Conservation (phyloP, 495 filamentous ascomycete genomes). For the Penicillium waksmanii region DNA sequence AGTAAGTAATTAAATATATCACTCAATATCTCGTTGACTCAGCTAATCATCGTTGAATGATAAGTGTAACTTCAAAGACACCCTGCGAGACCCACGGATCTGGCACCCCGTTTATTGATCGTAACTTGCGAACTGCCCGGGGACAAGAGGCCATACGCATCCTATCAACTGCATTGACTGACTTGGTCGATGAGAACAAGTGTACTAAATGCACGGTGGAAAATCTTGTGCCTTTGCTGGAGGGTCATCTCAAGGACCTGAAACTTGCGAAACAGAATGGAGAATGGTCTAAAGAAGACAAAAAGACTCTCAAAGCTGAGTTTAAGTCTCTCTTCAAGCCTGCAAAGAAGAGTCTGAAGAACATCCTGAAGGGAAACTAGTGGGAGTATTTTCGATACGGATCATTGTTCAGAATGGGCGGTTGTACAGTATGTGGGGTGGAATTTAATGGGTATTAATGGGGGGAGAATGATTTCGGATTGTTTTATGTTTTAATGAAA, state of each 20-base stretch:
- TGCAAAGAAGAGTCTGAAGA: slow-evolving; percentile 21
- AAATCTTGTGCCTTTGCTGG: slow-evolving; percentile 14
- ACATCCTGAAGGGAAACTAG: slow-evolving; percentile 16
- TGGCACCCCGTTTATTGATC: slow-evolving; percentile 17
- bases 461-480: too few species aligned
- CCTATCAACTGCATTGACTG: slow-evolving; percentile 14
- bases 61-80: slow-evolving; percentile 8
- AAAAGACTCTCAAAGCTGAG: slow-evolving; percentile 25
- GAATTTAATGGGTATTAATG: too few species aligned
- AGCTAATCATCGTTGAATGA: background rate
- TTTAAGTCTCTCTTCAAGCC: slow-evolving; percentile 17
- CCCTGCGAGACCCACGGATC: slow-evolving; percentile 16
- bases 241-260: slow-evolving; percentile 17
- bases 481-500: too few species aligned
- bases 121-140: slow-evolving; percentile 14
- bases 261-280: slow-evolving; percentile 21
- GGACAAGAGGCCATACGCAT: slow-evolving; percentile 12
- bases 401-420: background rate
- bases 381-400: background rate
- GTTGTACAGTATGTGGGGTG: too few species aligned
- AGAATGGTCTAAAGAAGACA: slow-evolving; percentile 22
- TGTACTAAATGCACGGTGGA: slow-evolving; percentile 27
- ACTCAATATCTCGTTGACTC: background rate
- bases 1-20: background rate
- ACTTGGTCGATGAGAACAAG: slow-evolving; percentile 17